Base-by-base conservation (phyloP, 1,139 yeast genomes). In the Torulaspora globosa region DNA sequence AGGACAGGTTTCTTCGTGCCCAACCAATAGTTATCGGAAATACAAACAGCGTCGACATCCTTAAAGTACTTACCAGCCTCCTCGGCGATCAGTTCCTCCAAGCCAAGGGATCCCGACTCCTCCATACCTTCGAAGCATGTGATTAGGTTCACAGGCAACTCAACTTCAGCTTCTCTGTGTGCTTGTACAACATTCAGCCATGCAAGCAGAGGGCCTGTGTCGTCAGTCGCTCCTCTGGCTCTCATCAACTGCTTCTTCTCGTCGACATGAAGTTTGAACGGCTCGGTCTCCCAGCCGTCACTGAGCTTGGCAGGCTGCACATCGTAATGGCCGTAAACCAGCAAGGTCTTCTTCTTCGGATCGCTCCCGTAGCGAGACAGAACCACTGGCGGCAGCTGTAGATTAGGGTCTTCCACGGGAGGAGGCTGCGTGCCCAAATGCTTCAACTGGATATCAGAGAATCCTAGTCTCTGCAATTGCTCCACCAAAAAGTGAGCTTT, bases 121-220 rank as follows among this genome's bases (percentile, higher is more conserved):
- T 92, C 99, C 99, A 92, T 92, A 52, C 98, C 98, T 72, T 92
- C 99, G 62, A 92, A 92, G 69, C 97, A 88, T 64, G 86, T 84
- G 44, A 88, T 78, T 60, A 92, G 72, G 71, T 92, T 92, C 54
- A 92, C 97, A 26, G 99, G 99, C 49, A 94, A 75, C 55, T 90
- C 97, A 66, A 87, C 68, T 24, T 86, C 88, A 54, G 88, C 78
- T 58, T 82, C 86, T 49, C 76, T 80, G 71, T 90, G 97, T 16
- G 98, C 97, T 70, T 90, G 85, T 44, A 92, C 74, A 34, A 84
- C 85, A 65, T 92, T 90, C 65, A 94, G 78, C 99, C 99, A 92
- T 45, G 96, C 97, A 60, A 90, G 74, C 46, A 94, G 95, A 32
- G 99, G 99, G 18, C 98, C 99, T 71, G 95, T 92, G 66, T 92